A percentile compares a stretch with the other conserved stretches of the same genome.
Conservation (phyloP, 352 stramenopile genomes). For the Pseudoperonospora humuli region DNA sequence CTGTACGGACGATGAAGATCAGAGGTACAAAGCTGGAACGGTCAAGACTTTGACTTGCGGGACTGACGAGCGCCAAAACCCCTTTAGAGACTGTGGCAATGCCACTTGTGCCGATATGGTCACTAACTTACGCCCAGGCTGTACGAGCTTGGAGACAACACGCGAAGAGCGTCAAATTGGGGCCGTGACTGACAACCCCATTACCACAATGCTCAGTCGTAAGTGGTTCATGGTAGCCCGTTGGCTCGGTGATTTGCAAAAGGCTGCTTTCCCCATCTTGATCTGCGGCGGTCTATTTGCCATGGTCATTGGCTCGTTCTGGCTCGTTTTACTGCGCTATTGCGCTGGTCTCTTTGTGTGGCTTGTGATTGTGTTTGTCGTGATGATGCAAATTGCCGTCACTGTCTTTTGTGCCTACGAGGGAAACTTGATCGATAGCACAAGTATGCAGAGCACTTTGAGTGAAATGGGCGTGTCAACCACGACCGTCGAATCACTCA, state of each 20-base stretch:
- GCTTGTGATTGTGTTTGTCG: constrained; percentile 59
- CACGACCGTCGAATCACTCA: too few relatives aligned
- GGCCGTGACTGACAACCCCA: constrained; percentile 33
- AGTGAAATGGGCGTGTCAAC: too few relatives aligned
- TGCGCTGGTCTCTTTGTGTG: constrained; percentile 76
- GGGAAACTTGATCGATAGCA: too few relatives aligned
- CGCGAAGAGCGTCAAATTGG: constrained; percentile 37
- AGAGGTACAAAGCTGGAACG: constrained; percentile 21
- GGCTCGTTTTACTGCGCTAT: constrained; percentile 66
- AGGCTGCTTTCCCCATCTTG: constrained; percentile 67
- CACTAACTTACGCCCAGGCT: constrained; percentile 30
- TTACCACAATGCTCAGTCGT: constrained; percentile 53
- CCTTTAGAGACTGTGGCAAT: constrained; percentile 55
- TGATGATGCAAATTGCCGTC: constrained; percentile 55
- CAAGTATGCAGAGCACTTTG: too few relatives aligned
- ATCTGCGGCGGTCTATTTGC: constrained; percentile 65
- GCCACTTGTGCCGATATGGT: constrained; percentile 40
- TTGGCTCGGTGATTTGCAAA: constrained; percentile 73
- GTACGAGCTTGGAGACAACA: constrained; percentile 43
- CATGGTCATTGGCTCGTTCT: constrained; percentile 60
- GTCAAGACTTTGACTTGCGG: constrained; percentile 30
- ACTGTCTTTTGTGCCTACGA: constrained; percentile 77
- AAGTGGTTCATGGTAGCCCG: constrained; percentile 64
- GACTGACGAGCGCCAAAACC: constrained; percentile 27
- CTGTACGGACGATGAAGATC: constrained; percentile 37